Evolutionary conservation across 1,284 basidiomycete genomes (phyloP).

Genomic region (Heterobasidion irregulare): DNA sequence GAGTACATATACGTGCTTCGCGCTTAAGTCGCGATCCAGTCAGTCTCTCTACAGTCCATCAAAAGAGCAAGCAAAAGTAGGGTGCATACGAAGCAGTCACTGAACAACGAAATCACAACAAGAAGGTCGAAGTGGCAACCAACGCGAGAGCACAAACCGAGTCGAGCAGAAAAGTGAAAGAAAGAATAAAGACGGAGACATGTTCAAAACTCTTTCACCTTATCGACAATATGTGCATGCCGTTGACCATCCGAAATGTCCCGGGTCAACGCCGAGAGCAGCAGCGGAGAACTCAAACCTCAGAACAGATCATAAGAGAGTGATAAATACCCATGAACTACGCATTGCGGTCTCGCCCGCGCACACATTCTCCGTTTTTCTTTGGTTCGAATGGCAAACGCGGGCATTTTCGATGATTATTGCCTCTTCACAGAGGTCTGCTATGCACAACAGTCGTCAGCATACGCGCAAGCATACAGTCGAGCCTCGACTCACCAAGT

Average conservation of each 20-base stretch:
- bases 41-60: too few species aligned
- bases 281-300: not conserved
- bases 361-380: not conserved
- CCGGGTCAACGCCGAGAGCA: too few species aligned
- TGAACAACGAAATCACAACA: too few species aligned
- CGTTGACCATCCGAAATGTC: too few species aligned
- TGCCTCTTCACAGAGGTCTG: conserved; percentile 1
- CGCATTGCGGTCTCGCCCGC: not conserved
- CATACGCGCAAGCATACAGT: not conserved
- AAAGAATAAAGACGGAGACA: not conserved
- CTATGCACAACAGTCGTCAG: not conserved
- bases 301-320: not conserved
- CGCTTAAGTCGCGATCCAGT: not conserved
- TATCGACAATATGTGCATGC: not conserved
- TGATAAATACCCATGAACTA: not conserved
- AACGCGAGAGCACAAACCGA: too few species aligned
- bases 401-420: not conserved
- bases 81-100: too few species aligned
- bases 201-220: not conserved
- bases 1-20: not conserved
- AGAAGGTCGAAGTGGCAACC: too few species aligned
- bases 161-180: not conserved
- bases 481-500: not conserved
- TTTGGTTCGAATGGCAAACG: not conserved
- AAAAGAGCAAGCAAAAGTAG: too few species aligned